Evolutionary conservation across 1,284 basidiomycete species (phyloP), one percentile per base, ranked within the genome.

Genomic region (Gomphus sp.): DNA sequence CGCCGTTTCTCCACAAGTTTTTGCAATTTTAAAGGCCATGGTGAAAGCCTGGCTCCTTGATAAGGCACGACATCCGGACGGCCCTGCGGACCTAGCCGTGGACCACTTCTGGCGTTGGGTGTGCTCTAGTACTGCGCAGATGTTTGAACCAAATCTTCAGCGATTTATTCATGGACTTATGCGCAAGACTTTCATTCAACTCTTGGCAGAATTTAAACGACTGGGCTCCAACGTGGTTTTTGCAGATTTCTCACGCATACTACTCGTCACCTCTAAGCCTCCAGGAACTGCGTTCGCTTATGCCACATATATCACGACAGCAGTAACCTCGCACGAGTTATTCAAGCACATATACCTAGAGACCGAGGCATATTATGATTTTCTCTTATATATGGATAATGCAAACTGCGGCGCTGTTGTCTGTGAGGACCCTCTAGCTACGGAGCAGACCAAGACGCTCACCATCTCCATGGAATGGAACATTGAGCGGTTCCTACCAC

Each of bases 61-160:
- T 71, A 78, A 79, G 58, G 73, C 75, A 25, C 89, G 91, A 64
- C 78, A 82, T 62, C 80, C 79, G 51, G 78, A 80, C 39, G 81
- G 83, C 58, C 82, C 87, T 0, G 81, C 85, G 0, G 80, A 82
- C 7, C 67, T 90, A 7, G 79, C 81, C 0, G 80, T 91, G 55
- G 92, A 96, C 68, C 94, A 98, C 71, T 98, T 99, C 74, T 98
- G 95, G 94, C 80, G 97, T 36, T 99, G 97, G 97, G 82, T 97
- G 62, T 91, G 86, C 67, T 94, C 91, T 2, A 84, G 81, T 52
- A 78, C 85, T 3, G 91, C 94, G 36, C 82, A 87, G 61, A 84
- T 99, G 77, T 97, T 93, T 68, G 97, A 99, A 70, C 89, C 95
- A 1, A 89, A 93, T 55, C 79, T 99, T 6, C 93, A 98, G 70